These are phyloP conservation scores for Xylariaceae sp. DNA, from an alignment of 2,329 filamentous ascomycete genomes.

Conservation along the genomic window DNA sequence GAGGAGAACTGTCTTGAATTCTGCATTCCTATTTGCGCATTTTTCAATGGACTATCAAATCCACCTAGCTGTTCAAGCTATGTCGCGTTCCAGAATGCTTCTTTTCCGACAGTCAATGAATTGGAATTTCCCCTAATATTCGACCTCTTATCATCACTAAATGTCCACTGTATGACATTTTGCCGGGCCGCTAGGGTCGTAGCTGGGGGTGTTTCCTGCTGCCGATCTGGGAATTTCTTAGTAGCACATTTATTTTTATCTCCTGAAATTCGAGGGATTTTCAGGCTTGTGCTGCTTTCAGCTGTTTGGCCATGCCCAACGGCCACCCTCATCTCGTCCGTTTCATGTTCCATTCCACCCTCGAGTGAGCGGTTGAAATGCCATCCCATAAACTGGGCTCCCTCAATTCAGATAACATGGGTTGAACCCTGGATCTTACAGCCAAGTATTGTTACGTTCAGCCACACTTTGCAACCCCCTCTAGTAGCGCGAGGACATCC, in stretches of 20 bases:
- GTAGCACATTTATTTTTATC: constrained; percentile 32
- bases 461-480: background rate
- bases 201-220: background rate
- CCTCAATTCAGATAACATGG: constrained; percentile 16
- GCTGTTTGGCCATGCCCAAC: constrained; percentile 26
- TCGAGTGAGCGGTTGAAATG: constrained; percentile 8
- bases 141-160: constrained; percentile 22
- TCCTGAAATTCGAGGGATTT: constrained; percentile 27
- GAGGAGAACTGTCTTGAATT: constrained; percentile 19
- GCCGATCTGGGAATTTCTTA: constrained; percentile 14
- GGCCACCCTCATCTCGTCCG: constrained; percentile 23
- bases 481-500: constrained; percentile 9
- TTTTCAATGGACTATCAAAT: constrained; percentile 1
- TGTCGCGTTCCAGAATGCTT: constrained; percentile 1
- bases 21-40: constrained; percentile 10
- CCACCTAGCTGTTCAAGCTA: background rate
- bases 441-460: background rate
- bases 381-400: constrained; percentile 11
- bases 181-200: constrained; percentile 8
- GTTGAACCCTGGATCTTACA: too few relatives aligned
- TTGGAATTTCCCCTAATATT: constrained; percentile 24
- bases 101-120: constrained; percentile 1
- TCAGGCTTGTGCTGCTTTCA: constrained; percentile 20
- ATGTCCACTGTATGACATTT: constrained; percentile 15
- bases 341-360: constrained; percentile 27